These are phyloP conservation scores for Neurospora sp. DNA, from an alignment of 495 filamentous ascomycete species.

Conservation along the genomic window DNA sequence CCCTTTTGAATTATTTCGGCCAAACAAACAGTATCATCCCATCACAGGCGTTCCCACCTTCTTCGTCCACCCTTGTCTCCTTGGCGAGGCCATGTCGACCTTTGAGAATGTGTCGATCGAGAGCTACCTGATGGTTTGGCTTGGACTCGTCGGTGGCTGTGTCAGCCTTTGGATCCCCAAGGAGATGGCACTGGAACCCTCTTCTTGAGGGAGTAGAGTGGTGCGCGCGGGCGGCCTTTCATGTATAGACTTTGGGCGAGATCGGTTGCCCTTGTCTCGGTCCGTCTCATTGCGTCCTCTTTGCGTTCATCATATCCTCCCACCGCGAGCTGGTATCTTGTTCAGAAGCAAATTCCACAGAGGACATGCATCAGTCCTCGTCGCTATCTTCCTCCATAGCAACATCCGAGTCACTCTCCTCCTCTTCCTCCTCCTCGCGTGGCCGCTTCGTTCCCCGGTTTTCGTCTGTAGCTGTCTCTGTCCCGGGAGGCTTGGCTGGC, in stretches of 20 bases:
- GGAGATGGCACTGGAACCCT: conserved; percentile 34
- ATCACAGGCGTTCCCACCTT: conserved; percentile 60
- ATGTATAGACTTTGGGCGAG: too few relatives aligned
- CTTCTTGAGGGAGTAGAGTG: background rate
- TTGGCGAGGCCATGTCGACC: conserved; percentile 62
- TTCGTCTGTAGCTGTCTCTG: conserved; percentile 32
- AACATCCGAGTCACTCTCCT: conserved; percentile 52
- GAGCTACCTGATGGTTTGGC: conserved; percentile 70
- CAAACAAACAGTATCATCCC: conserved; percentile 59
- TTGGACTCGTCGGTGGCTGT: conserved; percentile 63
- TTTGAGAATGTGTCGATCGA: conserved; percentile 42
- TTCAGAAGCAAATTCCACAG: background rate
- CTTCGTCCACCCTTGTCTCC: conserved; percentile 79
- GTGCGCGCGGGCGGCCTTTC: too few relatives aligned
- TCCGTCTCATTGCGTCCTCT: background rate
- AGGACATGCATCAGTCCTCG: conserved; percentile 33
- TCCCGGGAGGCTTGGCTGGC: conserved; percentile 29
- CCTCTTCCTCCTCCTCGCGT: conserved; percentile 50
- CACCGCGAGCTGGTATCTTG: background rate
- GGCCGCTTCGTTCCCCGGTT: conserved; percentile 52
- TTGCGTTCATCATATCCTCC: background rate
- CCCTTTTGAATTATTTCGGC: conserved; percentile 16
- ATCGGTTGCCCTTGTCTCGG: too few relatives aligned
- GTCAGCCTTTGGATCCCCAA: conserved; percentile 63
- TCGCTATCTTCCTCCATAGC: conserved; percentile 65